Evolutionary conservation across 2,329 filamentous ascomycete genomes (phyloP).

Genomic region (Cladophialophora carrionii): DNA sequence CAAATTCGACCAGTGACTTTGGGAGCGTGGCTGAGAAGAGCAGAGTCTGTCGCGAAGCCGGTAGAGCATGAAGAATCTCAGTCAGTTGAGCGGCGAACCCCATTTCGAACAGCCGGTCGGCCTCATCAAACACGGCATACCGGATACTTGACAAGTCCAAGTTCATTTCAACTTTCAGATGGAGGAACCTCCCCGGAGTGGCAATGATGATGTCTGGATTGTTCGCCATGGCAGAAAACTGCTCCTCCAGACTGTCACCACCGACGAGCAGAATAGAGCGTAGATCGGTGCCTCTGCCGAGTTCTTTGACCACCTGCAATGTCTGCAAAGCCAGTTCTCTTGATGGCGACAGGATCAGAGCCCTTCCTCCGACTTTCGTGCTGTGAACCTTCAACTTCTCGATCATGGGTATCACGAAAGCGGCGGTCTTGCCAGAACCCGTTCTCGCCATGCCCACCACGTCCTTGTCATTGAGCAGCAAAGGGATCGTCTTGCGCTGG

Average conservation of each 20-base stretch:
- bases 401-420: conserved; percentile 98
- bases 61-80: conserved; percentile 88
- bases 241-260: conserved; percentile 93
- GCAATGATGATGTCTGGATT: conserved; percentile 98
- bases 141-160: conserved; percentile 86
- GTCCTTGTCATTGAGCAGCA: conserved; percentile 86
- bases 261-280: conserved; percentile 89
- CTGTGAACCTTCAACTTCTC: conserved; percentile 89
- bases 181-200: conserved; percentile 92
- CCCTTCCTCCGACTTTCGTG: conserved; percentile 80
- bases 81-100: conserved; percentile 91
- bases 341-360: conserved; percentile 86
- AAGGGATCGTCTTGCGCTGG: conserved; percentile 92
- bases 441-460: conserved; percentile 99
- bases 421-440: conserved; percentile 97
- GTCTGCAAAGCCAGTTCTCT: conserved; percentile 94
- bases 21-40: conserved; percentile 95
- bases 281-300: conserved; percentile 86
- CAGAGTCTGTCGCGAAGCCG: conserved; percentile 81
- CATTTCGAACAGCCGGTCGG: conserved; percentile 97
- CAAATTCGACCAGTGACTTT: conserved; percentile 93
- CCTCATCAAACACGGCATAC: conserved; percentile 97
- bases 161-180: conserved; percentile 95
- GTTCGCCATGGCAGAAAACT: conserved; percentile 86
- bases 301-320: conserved; percentile 92